Base-by-base conservation (phyloP, 768 basidiomycete species). In the Tulasnella sp. region DNA sequence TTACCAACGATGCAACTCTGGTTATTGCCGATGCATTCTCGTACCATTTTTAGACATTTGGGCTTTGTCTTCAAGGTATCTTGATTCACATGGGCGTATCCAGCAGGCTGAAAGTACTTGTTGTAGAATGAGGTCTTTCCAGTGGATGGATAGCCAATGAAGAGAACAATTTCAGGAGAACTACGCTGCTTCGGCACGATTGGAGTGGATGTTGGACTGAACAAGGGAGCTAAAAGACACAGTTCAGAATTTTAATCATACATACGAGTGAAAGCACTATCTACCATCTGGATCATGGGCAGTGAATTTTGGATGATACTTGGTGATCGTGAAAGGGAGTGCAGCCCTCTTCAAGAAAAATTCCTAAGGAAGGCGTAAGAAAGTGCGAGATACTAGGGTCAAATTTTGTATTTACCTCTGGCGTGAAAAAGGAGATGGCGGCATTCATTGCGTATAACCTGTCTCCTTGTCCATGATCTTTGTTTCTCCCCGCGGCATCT, bases 51-150 rank as follows among this genome's bases (percentile, higher is more conserved):
- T 43, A 91, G 56, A 58, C 92, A 95, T 58, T 79, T 86, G 8
- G 75, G 67, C 37, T 84, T 72, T n/a, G 78, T 79, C 45, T 76
- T 75, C 12, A 96, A 65, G 2, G 68, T 77, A 61, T 93, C 89
- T 65, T 93, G 90, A 61, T 93, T 93, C 55, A 98, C 72, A 57
- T 92, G 87, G 1, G 72, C 64, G 63, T 96, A 95, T 12, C 74
- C 80, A 3, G 64, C 66, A 0, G 78, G 69, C 15, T 69, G 63
- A 64, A 96, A 92, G 62, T 89, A 69, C 37, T 62, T 71, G 15
- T 69, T 69, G 63, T 72, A 96, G 64, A 95, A 86, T 0, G 82
- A 74, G 0, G 86, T 79, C 65, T 98, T 96, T 35, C 93, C 93
- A 1, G 75, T 63, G 12, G 74, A 73, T 1, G 81, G 81, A 32